phyloP scores from a whole-genome alignment of 306 rosid genomes.

The Luffa aegyptiaca region DNA sequence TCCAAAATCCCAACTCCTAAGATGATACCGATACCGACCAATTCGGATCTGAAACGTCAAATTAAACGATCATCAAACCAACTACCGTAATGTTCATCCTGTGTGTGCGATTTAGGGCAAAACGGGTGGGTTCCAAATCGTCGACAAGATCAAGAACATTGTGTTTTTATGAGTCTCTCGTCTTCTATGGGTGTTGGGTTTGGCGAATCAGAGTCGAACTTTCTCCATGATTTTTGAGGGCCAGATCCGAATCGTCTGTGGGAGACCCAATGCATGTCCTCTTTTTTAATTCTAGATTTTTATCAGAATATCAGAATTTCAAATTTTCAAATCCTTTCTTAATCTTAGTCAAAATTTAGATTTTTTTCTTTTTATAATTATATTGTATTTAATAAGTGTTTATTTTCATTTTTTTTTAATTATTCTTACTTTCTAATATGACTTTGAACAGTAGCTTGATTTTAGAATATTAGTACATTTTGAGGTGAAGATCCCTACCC shows the following conservation, averaged over 20 bases:
- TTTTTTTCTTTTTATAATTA: too few species aligned
- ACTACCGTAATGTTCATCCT: not conserved
- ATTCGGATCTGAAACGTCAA: not conserved
- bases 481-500: too few species aligned
- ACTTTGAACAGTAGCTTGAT: too few species aligned
- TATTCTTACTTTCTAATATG: too few species aligned
- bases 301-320: too few species aligned
- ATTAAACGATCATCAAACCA: not conserved
- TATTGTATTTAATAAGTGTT: too few species aligned
- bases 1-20: not conserved
- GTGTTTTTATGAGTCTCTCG: not conserved
- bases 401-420: too few species aligned
- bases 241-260: not conserved
- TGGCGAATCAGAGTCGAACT: not conserved
- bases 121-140: not conserved
- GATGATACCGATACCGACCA: not conserved
- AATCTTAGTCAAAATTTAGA: too few species aligned
- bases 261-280: too few species aligned
- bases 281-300: too few species aligned
- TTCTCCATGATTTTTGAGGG: not conserved
- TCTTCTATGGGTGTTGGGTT: not conserved
- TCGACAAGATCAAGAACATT: not conserved
- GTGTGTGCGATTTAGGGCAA: not conserved
- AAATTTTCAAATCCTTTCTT: too few species aligned
- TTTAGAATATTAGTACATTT: too few species aligned